Base-by-base conservation (phyloP, 768 basidiomycete species). In the Suillus tomentosus region DNA sequence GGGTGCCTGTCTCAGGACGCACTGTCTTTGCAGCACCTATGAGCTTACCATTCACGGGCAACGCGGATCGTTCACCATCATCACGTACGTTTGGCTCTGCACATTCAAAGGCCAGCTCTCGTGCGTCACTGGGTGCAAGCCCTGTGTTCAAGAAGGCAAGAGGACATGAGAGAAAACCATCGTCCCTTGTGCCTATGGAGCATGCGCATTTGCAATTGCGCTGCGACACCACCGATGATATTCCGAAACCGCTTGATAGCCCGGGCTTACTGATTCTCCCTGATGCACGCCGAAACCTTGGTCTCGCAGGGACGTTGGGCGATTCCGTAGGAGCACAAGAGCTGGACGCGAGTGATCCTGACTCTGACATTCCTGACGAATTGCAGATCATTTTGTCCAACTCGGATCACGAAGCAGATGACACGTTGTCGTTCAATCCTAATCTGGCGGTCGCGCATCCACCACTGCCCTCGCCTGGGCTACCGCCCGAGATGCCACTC, bases 291-390 rank as follows among this genome's bases (percentile, higher is more conserved):
- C 82, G 82, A 50, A 80, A 79, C n/a, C 76, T 91, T 19, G 87
- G 89, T 0, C 82, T 90, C 75, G 76, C 79, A 15, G 90, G 89
- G 0, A 91, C 89, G 0, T 82, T 92, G 78, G 90, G 90, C 11
- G 84, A 84, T 1, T 86, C 84, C 0, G 79, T 84, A 56, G 79
- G 79, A 4, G 81, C 79, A 61, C 77, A 77, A 17, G 81, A 80
- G 22, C 67, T 82, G 9, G 83, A 88, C 43, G 79, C 77, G 3
- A 84, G 84, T 10, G 88, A 91, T 69, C 88, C 84, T 0, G 87
- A 92, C 72, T 90, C 87, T 2, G 91, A 94, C 68, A 90, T 93
- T n/a, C 91, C 92, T 1, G 84, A 90, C 48, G 92, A 94, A 73
- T 72, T 94, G 62, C 86, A 87, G 66, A 79, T 80, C 27, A 86